Conservation (phyloP, 768 basidiomycete species). For the Boletus sp. region DNA sequence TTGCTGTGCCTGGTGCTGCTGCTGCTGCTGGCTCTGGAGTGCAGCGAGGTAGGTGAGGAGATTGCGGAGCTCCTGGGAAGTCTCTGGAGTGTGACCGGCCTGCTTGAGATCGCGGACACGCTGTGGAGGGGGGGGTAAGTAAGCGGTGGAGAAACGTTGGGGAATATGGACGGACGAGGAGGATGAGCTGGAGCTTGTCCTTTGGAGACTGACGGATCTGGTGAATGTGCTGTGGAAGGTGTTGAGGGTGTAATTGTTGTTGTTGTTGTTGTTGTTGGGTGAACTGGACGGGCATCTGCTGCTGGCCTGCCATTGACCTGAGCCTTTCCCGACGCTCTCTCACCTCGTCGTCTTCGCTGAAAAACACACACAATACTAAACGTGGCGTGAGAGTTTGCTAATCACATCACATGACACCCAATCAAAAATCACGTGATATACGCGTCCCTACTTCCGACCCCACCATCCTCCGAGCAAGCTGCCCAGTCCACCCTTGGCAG, state of each 20-base stretch:
- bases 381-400: slow-evolving; percentile 24
- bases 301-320: slow-evolving; percentile 22
- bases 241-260: slow-evolving; percentile 4
- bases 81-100: slow-evolving; percentile 47
- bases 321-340: slow-evolving; percentile 2
- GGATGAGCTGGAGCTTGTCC: slow-evolving; percentile 26
- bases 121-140: slow-evolving; percentile 25
- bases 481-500: slow-evolving; percentile 55
- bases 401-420: slow-evolving; percentile 15
- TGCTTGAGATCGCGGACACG: slow-evolving; percentile 42
- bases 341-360: slow-evolving; percentile 14
- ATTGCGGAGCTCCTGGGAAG: slow-evolving; percentile 41
- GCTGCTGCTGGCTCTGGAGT: slow-evolving; percentile 29
- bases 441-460: slow-evolving; percentile 41
- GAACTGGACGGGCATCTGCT: slow-evolving; percentile 27
- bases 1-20: slow-evolving; percentile 29
- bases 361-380: slow-evolving; percentile 18
- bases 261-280: slow-evolving; percentile 17
- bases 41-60: slow-evolving; percentile 39
- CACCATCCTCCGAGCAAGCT: slow-evolving; percentile 82
- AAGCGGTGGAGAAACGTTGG: neutral
- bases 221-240: neutral
- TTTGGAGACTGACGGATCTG: slow-evolving; percentile 19
- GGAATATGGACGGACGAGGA: neutral
- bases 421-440: slow-evolving; percentile 2